A percentile compares a stretch with the other conserved stretches of the same genome.
These are phyloP conservation scores for Leucogyrophana mollusca DNA, from an alignment of 768 basidiomycete species.

Conservation along the genomic window DNA sequence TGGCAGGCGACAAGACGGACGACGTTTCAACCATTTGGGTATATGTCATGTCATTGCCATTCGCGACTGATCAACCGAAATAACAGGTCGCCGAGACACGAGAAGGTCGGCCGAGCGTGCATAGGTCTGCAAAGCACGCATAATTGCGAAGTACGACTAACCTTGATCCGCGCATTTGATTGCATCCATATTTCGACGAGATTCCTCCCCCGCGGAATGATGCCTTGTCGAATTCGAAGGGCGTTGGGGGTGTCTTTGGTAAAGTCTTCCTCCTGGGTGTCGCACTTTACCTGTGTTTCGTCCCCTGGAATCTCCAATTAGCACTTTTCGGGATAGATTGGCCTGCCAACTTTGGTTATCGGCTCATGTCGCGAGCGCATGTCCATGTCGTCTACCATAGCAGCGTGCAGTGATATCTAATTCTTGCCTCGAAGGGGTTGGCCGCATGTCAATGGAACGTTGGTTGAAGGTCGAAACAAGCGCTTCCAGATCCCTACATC, in stretches of 20 bases:
- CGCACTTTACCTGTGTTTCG: slow-evolving; percentile 15
- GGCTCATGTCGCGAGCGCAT: slow-evolving; percentile 8
- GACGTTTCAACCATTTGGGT: too few relatives aligned
- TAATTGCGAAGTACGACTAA: too few relatives aligned
- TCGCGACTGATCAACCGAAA: too few relatives aligned
- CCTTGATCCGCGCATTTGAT: too few relatives aligned
- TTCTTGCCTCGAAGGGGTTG: slow-evolving; percentile 6
- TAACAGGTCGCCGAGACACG: too few relatives aligned
- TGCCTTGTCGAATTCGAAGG: slow-evolving; percentile 8
- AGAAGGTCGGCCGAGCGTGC: too few relatives aligned
- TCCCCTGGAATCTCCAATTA: slow-evolving; percentile 25
- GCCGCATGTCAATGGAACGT: slow-evolving; percentile 17
- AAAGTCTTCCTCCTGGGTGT: slow-evolving; percentile 13
- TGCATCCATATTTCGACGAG: too few relatives aligned
- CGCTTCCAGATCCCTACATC: slow-evolving; percentile 9
- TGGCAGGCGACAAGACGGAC: too few relatives aligned
- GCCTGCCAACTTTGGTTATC: slow-evolving; percentile 19
- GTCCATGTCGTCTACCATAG: slow-evolving; percentile 1
- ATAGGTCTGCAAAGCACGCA: too few relatives aligned
- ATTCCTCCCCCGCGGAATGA: neutral
- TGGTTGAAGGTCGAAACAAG: slow-evolving; percentile 6
- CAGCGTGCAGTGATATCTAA: slow-evolving; percentile 6
- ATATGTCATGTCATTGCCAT: too few relatives aligned
- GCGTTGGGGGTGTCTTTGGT: slow-evolving; percentile 24
- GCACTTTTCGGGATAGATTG: slow-evolving; percentile 33